These are phyloP conservation scores for Arabidopsis suecica DNA, from an alignment of 345 rosid species.

Conservation along the genomic window DNA sequence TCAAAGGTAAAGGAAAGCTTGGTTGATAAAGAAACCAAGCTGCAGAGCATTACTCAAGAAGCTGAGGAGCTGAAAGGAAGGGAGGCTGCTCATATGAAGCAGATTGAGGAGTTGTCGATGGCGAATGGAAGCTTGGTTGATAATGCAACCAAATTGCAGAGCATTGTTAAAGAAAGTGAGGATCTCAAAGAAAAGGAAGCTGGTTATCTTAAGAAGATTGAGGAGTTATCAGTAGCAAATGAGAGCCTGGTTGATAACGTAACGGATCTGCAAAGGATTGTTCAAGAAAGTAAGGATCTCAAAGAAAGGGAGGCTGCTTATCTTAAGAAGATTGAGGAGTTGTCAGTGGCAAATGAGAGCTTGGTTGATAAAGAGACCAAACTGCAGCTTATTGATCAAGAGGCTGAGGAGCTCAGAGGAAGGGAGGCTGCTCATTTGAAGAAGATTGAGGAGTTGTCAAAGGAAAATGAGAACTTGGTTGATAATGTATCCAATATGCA, in stretches of 20 bases:
- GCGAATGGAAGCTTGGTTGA: constrained; percentile 64
- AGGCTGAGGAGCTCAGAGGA: constrained; percentile 37
- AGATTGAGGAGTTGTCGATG: constrained; percentile 25
- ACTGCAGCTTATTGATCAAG: constrained; percentile 58
- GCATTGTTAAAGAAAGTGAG: constrained; percentile 46
- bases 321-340: constrained; percentile 33
- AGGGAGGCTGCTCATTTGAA: constrained; percentile 35
- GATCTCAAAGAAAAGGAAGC: constrained; percentile 29
- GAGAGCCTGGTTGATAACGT: constrained; percentile 66
- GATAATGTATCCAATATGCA: constrained; percentile 24
- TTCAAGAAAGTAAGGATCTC: constrained; percentile 44
- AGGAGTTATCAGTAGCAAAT: constrained; percentile 52
- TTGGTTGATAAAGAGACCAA: constrained; percentile 71
- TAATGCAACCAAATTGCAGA: constrained; percentile 71
- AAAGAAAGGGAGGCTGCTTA: constrained; percentile 18
- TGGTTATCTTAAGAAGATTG: constrained; percentile 30
- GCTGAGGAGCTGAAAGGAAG: constrained; percentile 24
- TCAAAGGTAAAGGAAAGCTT: constrained; percentile 40
- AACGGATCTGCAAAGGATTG: constrained; percentile 61
- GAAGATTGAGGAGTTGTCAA: constrained; percentile 41
- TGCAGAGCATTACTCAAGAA: constrained; percentile 57
- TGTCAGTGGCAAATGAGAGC: constrained; percentile 30
- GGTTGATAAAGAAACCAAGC: constrained; percentile 69
- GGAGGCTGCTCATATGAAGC: constrained; percentile 18
- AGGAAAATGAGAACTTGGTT: constrained; percentile 14